Conservation (phyloP, 306 rosid species). For the Cyamopsis tetragonoloba region DNA sequence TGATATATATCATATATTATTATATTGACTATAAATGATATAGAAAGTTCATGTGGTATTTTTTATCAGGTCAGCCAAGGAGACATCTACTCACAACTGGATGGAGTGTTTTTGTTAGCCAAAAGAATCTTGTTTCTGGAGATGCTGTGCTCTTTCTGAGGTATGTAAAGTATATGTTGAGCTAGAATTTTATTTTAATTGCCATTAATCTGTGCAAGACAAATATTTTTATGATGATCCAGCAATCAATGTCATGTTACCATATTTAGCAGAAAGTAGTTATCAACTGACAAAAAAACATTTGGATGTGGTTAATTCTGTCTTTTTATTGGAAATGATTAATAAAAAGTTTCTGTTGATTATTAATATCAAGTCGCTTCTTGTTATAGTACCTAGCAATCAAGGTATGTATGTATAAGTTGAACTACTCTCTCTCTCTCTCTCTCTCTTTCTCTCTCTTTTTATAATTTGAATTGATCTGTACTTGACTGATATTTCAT, state of each 20-base stretch:
- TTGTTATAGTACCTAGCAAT: too few relatives aligned
- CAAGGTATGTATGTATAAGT: too few relatives aligned
- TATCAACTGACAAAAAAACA: not conserved
- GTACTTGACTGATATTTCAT: not conserved
- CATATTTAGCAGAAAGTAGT: slow-evolving; percentile 17
- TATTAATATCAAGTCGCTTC: not conserved
- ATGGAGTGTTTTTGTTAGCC: slow-evolving; percentile 95
- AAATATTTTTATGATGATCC: not conserved
- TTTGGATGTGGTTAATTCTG: not conserved
- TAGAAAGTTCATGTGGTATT: slow-evolving; percentile 13
- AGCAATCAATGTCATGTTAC: not conserved
- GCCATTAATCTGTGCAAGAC: not conserved
- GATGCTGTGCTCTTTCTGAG: slow-evolving; percentile 97
- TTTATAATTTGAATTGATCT: too few relatives aligned
- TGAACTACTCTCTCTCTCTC: too few relatives aligned
- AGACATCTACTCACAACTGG: slow-evolving; percentile 96
- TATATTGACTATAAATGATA: slow-evolving; percentile 20
- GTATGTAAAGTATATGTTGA: slow-evolving; percentile 25
- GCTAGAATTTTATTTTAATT: not conserved
- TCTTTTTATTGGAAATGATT: not conserved
- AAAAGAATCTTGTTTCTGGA: slow-evolving; percentile 90
- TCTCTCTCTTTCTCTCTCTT: too few relatives aligned
- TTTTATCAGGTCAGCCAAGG: slow-evolving; percentile 96
- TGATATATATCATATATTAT: slow-evolving; percentile 13
- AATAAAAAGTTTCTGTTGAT: not conserved